These are phyloP conservation scores for Penicillium maclennaniae DNA, from an alignment of 495 filamentous ascomycete genomes.

Conservation along the genomic window DNA sequence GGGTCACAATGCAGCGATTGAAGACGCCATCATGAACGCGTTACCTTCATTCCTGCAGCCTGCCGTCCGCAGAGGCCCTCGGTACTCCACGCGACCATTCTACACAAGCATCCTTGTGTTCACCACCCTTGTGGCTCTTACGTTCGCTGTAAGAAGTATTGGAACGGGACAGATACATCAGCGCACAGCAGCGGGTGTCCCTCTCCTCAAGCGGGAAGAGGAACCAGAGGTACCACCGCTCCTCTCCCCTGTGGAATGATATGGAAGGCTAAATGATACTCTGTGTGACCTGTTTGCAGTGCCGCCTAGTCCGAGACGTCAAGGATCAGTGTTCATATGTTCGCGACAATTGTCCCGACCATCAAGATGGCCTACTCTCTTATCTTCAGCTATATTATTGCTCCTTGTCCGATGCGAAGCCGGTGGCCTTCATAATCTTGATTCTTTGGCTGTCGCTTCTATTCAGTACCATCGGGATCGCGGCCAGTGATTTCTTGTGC, in stretches of 20 bases:
- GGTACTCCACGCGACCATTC: conserved; percentile 38
- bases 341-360: conserved; percentile 73
- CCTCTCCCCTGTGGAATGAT: conserved; percentile 5
- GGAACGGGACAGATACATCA: conserved; percentile 6
- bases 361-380: conserved; percentile 84
- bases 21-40: conserved; percentile 22
- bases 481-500: conserved; percentile 96
- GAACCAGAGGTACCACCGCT: conserved; percentile 36
- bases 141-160: conserved; percentile 16
- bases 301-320: conserved; percentile 72
- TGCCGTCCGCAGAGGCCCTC: conserved; percentile 24
- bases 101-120: conserved; percentile 34
- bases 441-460: conserved; percentile 82
- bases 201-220: conserved; percentile 23
- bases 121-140: conserved; percentile 24
- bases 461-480: conserved; percentile 97
- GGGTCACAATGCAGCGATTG: conserved; percentile 29
- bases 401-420: conserved; percentile 61
- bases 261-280: conserved; percentile 19
- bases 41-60: conserved; percentile 23
- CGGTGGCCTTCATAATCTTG: conserved; percentile 72
- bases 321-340: conserved; percentile 85
- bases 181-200: conserved; percentile 5
- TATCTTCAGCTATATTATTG: conserved; percentile 95
- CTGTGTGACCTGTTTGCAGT: conserved; percentile 46